phyloP scores from a whole-genome alignment of 2,329 filamentous ascomycete species.

The Microthyrium microscopicum region DNA sequence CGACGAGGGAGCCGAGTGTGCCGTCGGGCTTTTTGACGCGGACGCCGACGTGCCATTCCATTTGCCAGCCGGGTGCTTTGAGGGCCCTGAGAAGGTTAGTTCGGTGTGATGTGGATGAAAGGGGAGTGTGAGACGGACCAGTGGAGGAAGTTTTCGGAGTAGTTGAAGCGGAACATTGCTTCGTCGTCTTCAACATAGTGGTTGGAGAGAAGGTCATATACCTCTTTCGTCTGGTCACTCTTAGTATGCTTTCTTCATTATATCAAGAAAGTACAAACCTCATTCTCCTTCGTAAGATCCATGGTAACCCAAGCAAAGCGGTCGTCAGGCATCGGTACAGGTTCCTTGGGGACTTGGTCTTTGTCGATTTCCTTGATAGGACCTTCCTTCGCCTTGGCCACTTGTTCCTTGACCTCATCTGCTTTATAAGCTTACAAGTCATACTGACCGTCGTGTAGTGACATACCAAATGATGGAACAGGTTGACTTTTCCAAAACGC shows the following conservation, averaged over 20 bases:
- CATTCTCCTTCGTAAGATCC: constrained; percentile 61
- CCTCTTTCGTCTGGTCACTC: constrained; percentile 51
- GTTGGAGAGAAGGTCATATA: constrained; percentile 77
- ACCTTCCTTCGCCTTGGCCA: constrained; percentile 53
- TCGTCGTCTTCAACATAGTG: constrained; percentile 97
- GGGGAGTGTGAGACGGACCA: constrained; percentile 45
- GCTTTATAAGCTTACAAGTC: neutral
- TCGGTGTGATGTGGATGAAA: too few relatives aligned
- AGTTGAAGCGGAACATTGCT: constrained; percentile 95
- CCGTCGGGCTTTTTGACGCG: constrained; percentile 71
- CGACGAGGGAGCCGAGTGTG: too few relatives aligned
- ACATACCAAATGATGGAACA: constrained; percentile 60
- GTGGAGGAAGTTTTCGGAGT: constrained; percentile 72
- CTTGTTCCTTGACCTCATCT: constrained; percentile 26
- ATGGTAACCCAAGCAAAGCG: constrained; percentile 93
- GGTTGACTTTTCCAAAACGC: constrained; percentile 99
- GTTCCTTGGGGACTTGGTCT: constrained; percentile 63
- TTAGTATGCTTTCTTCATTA: constrained; percentile 8
- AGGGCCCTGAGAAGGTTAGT: constrained; percentile 51
- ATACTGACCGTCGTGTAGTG: constrained; percentile 9
- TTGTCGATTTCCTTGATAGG: constrained; percentile 68
- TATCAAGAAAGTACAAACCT: constrained; percentile 17
- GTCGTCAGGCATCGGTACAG: constrained; percentile 49
- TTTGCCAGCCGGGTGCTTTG: constrained; percentile 85
- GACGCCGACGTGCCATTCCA: constrained; percentile 89